Base-by-base conservation (phyloP, 192 early-diverging fungal genomes). In the Gigaspora rosea region DNA sequence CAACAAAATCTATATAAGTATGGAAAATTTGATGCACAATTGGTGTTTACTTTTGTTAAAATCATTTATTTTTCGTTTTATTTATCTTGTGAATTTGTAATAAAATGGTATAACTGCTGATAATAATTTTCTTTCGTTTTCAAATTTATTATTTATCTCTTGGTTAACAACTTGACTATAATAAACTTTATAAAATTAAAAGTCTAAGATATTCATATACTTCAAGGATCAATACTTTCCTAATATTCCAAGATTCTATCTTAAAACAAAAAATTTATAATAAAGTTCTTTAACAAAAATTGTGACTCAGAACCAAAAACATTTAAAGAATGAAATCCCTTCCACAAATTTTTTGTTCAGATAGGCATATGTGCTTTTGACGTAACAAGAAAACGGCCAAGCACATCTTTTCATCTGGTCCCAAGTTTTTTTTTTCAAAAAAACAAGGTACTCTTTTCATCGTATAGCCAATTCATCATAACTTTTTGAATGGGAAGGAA, bases 371-470 rank as follows among this genome's bases (percentile, higher is more conserved):
- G 67, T 50, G 67, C 20, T 69, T 50, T 41, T 50, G 4, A 50
- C 27, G 67, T 69, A 69, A 69, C 67, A 69, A 69, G 67, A 32
- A 68, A 51, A 18, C 22, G 47, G 67, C 47, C 2, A 69, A 69
- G 67, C 67, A 69, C 67, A 69, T 47, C 36, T 69, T 50, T 41
- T 69, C 67, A 69, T 49, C 20, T 69, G 46, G 27, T 69, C 67
- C 67, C 67, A 69, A 69, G 67, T 49, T 68, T 49, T 63, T 54
- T 54, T 54, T 54, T 56, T 15, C 0, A 56, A 56, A 7, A 64
- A 69, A 69, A 69, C 67, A 18, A 69, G 67, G 67, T 27, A 69
- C 27, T 69, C 48, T 51, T 69, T 22, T 69, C 67, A 69, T 50
- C 3, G 51, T 66, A 50, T 22, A 27, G 67, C 67, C 67, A 41